Evolutionary conservation across 2,329 filamentous ascomycete genomes (phyloP), one percentile per base, ranked within the genome.

Genomic region (Myriosclerotinia curreyana): DNA sequence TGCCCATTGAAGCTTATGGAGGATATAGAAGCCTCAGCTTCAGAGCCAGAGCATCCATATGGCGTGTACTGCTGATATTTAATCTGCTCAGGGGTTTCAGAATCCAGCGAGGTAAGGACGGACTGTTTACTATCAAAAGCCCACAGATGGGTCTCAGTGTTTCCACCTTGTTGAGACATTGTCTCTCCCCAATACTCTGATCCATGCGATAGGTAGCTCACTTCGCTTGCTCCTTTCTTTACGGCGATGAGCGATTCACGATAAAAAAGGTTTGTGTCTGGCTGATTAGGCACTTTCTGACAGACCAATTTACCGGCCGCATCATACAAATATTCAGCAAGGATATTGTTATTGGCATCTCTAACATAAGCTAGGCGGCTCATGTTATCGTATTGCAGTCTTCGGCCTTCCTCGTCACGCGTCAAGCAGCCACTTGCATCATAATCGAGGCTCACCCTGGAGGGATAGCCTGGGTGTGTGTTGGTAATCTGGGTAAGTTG

Each of bases 1-100:
- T 62, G 60, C 38, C 60, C 60, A 54, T 55, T 55, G 17, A 62
- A 62, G 14, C 60, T 17, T 14, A 62, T 55, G n/a, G 50, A 48
- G 5, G 59, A 14, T 15, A 28, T 31, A 8, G 48, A 52, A 22
- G 49, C 17, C 8, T 15, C 50, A 34, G 50, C 9, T 48, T 7
- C 38, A 1, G n/a, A 28, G 17, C n/a, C n/a, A 38, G 60, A 62
- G 42, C 5, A 55, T 25, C 50, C 25, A 38, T 62, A 62, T 14
- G 60, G 60, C 8, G 60, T 55, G 15, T 62, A 62, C 8, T 62
- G 28, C 17, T 49, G 50, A 5, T n/a, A 12, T 9, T 55, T n/a
- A 55, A 55, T 40, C 31, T 62, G 50, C 25, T 55, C 31, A 15
- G 60, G 49, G 6, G 15, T 22, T 53, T 54, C 17, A 12, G 50